Evolutionary conservation across 306 rosid genomes (phyloP).

Genomic region (Leucaena leucocephala): DNA sequence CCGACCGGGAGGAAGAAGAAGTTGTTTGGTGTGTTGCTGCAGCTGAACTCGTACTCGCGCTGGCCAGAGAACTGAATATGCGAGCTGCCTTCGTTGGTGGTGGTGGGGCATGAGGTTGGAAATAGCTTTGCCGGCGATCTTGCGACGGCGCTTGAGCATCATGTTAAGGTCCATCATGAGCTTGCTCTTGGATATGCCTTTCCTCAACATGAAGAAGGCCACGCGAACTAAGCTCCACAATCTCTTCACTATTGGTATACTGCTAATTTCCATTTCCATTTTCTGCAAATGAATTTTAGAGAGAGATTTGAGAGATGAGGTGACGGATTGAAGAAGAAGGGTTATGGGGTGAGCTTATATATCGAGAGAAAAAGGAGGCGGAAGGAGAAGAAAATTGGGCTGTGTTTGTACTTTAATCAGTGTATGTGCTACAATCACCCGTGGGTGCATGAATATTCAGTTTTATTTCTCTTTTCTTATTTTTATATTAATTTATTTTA

Average conservation of each 20-base stretch:
- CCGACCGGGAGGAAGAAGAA: slow-evolving; percentile 29
- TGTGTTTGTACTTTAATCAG: slow-evolving; percentile 27
- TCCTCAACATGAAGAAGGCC: slow-evolving; percentile 75
- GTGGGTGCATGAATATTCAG: slow-evolving; percentile 37
- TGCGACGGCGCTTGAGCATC: slow-evolving; percentile 86
- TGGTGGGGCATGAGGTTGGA: slow-evolving; percentile 59
- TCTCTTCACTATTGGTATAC: slow-evolving; percentile 56
- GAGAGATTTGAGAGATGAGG: not conserved
- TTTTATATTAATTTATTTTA: not conserved
- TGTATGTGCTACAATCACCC: not conserved
- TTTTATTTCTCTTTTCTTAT: not conserved
- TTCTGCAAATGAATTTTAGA: not conserved
- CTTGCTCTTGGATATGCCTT: slow-evolving; percentile 71
- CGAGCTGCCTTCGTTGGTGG: slow-evolving; percentile 17
- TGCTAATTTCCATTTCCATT: slow-evolving; percentile 48
- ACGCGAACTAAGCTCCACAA: slow-evolving; percentile 72
- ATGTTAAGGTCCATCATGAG: slow-evolving; percentile 65
- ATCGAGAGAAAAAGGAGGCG: slow-evolving; percentile 17
- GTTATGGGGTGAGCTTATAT: slow-evolving; percentile 30
- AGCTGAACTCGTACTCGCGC: slow-evolving; percentile 91
- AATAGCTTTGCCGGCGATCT: slow-evolving; percentile 79
- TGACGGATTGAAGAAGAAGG: slow-evolving; percentile 34
- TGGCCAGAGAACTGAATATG: slow-evolving; percentile 36
- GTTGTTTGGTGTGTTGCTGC: slow-evolving; percentile 74
- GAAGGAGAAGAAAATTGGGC: slow-evolving; percentile 35